Evolutionary conservation across 148 eudicot species (phyloP), one percentile per base, ranked within the genome.

Genomic region (Agrostemma githago): DNA sequence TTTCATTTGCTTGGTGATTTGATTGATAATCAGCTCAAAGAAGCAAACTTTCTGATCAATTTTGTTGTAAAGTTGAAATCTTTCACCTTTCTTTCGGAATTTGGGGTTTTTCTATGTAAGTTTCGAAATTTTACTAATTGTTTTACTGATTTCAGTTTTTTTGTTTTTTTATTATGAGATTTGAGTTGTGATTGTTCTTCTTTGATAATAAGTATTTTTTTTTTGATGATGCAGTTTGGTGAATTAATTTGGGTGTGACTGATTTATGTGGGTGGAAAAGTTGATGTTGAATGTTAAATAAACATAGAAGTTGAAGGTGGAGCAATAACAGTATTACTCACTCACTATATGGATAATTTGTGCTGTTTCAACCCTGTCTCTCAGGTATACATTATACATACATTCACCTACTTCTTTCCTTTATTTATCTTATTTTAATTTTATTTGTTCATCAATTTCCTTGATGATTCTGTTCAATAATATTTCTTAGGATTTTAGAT

Each of bases 341-440:
- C 34, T 26, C 34, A 26, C 34, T 26, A 19, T 78, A 88, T 88
- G 92, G 92, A 83, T 74, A 83, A 64, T 75, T 75, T 86, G 38
- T 88, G 92, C 81, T 88, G 91, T 80, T 88, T 86, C 74, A 80
- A 74, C 66, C 83, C 80, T 54, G 85, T 83, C 54, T 80, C 92
- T 53, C 86, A 83, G 88, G 88, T 85, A 78, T 73, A 26, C 34
- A n/a, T n/a, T n/a, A n/a, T n/a, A n/a, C n/a, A n/a, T n/a, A 26
- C 34, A 26, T 1, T 26, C 62, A 39, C n/a, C 21, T 77, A 5
- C 14, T 60, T 12, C 8, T 62, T 74, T 26, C 57, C 15, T 19
- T 41, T 62, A 12, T 9, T 58, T 75, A 38, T 4, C 20, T 3
- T 26, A 6, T 2, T 19, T n/a, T n/a, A n/a, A n/a, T n/a, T n/a